These are phyloP conservation scores for Melocanna baccifera DNA, from an alignment of 176 grass and related monocot genomes.

Conservation along the genomic window DNA sequence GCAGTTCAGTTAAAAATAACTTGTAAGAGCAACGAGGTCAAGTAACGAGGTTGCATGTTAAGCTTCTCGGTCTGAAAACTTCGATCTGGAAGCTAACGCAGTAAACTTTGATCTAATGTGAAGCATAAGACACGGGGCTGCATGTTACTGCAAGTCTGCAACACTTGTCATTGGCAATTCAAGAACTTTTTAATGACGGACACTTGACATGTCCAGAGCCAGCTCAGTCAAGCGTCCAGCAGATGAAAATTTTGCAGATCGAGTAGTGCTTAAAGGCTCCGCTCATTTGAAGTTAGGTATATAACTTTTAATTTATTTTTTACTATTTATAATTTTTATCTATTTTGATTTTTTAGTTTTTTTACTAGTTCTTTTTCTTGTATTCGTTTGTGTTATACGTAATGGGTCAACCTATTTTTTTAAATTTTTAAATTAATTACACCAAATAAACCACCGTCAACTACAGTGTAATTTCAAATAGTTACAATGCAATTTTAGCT, in stretches of 20 bases:
- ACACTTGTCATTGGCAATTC: background rate
- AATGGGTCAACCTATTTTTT: no score
- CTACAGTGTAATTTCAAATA: no score
- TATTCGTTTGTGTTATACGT: no score
- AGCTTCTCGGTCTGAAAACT: background rate
- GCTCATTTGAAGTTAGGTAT: no score
- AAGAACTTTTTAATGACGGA: background rate
- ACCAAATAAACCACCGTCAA: no score
- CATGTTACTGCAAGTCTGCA: background rate
- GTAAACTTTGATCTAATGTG: background rate
- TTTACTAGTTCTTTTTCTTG: no score
- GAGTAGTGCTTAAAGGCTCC: background rate
- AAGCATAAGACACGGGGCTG: background rate
- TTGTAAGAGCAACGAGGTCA: background rate
- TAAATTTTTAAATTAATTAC: no score
- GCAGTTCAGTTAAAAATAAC: background rate
- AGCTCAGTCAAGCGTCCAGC: background rate
- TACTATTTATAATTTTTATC: no score
- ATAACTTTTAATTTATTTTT: no score
- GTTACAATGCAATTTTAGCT: no score
- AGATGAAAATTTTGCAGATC: background rate
- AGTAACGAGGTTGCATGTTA: background rate
- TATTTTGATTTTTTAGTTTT: no score
- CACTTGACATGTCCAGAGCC: slow-evolving; percentile 1
- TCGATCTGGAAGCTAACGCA: background rate